Evolutionary conservation across 140 eudicot species (phyloP), one percentile per base, ranked within the genome.

Genomic region (Senecio squalidus): DNA sequence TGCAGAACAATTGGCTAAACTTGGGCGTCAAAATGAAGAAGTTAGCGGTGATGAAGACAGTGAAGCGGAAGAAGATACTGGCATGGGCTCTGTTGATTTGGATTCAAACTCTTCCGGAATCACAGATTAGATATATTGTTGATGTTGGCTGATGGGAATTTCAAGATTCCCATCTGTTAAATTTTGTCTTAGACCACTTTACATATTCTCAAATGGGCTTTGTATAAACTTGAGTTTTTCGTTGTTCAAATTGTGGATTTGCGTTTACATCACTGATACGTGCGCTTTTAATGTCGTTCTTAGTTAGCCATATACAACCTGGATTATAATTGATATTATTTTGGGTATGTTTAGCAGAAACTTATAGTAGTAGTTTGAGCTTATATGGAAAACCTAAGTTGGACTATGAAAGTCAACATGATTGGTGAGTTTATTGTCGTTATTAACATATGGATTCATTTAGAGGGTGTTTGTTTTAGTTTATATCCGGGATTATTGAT

Each of bases 81-180:
- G 87, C 18, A 81, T 81, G 88, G 77, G 88, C 17, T 77, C 80
- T 6, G 84, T 77, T 50, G 88, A 81, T 58, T 56, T 81, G 68
- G 84, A 81, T 9, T 77, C 77, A 60, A 51, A 70, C 56, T 72
- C 77, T 51, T 76, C 84, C 17, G 73, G 64, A 16, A 65, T 56
- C 29, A 66, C 71, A 28, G 83, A 80, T 15, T 76, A 76, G 62
- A 68, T 46, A 64, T 40, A 34, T 15, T 57, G 28, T 25, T 8
- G 43, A 24, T 66, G 62, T 40, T 40, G 58, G 33, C 62, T 27
- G 48, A 50, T 40, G 64, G 22, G 64, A 56, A 17, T 41, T 29
- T 45, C 57, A 25, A 14, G 25, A 43, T 39, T 23, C 34, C 6
- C 39, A 21, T 69, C 39, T 69, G 62, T 69, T 69, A 60, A 59